These are phyloP conservation scores for Colletotrichum destructivum DNA, from an alignment of 2,329 filamentous ascomycete genomes.

Conservation along the genomic window DNA sequence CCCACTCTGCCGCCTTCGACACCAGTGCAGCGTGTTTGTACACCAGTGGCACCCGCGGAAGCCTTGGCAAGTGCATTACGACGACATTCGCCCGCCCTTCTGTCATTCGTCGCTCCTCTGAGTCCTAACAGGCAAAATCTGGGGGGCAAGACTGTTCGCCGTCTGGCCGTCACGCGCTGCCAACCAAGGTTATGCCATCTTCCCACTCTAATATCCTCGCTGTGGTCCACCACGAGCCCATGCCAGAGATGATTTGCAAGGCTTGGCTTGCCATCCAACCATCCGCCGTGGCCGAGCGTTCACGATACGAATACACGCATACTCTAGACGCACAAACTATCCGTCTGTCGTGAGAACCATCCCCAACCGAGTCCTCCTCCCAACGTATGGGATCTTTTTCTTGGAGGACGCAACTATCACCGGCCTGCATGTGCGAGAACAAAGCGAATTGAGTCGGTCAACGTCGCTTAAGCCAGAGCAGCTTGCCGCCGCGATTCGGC, in stretches of 20 bases:
- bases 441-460: background rate
- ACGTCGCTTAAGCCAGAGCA: background rate
- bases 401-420: background rate
- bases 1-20: too few relatives aligned
- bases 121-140: background rate
- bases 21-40: too few relatives aligned
- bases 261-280: slow-evolving; percentile 15
- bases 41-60: background rate
- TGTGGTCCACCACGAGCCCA: background rate
- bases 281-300: slow-evolving; percentile 8
- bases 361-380: background rate
- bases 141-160: slow-evolving; percentile 11
- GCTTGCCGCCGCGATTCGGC: slow-evolving; percentile 10
- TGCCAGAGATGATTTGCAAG: slow-evolving; percentile 3
- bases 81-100: slow-evolving; percentile 27
- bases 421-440: slow-evolving; percentile 10
- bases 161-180: slow-evolving; percentile 4
- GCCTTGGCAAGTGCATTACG: slow-evolving; percentile 28
- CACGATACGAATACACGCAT: background rate
- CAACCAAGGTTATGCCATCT: background rate
- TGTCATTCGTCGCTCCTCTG: too few relatives aligned
- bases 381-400: background rate
- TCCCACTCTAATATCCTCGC: background rate
- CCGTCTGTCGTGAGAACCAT: background rate
- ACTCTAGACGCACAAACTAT: background rate